Percentiles rank a stretch among this genome's conserved stretches.
phyloP scores from a whole-genome alignment of 208 protist species.

The Trypanosoma platydactyli region DNA sequence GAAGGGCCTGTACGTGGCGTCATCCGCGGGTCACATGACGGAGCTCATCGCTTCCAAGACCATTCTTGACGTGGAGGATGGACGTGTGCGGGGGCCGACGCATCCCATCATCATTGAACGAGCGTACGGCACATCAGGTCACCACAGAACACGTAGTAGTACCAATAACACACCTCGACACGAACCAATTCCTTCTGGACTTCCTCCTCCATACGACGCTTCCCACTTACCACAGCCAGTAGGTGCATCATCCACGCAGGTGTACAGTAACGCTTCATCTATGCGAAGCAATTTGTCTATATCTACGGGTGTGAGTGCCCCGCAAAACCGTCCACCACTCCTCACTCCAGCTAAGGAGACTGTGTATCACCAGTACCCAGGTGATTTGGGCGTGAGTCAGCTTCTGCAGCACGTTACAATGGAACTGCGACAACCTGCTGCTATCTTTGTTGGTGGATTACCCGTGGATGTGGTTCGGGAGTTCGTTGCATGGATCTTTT shows the following conservation, averaged over 20 bases:
- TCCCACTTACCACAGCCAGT: not conserved
- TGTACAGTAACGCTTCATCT: conserved; percentile 23
- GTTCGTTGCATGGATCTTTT: conserved; percentile 64
- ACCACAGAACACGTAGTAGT: conserved; percentile 24
- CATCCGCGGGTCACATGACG: conserved; percentile 50
- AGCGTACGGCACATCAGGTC: conserved; percentile 39
- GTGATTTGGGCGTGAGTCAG: conserved; percentile 17
- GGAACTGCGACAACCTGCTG: conserved; percentile 11
- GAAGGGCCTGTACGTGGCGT: conserved; percentile 65
- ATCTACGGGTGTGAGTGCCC: conserved; percentile 3
- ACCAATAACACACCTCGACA: not conserved
- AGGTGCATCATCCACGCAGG: not conserved
- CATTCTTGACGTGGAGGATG: conserved; percentile 53
- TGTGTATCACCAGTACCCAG: conserved; percentile 33
- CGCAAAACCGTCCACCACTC: not conserved
- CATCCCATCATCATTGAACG: conserved; percentile 83
- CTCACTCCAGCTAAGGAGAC: conserved; percentile 17
- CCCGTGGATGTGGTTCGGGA: conserved; percentile 25
- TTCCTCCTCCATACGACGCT: conserved; percentile 13
- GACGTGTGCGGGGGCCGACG: conserved; percentile 61
- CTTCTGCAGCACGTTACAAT: conserved; percentile 9
- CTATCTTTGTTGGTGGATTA: conserved; percentile 53
- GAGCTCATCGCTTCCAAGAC: conserved; percentile 46
- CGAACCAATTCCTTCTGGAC: not conserved
- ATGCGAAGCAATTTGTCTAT: conserved; percentile 22